A percentile compares a stretch with the other conserved stretches of the same genome.
Conservation (phyloP, 495 filamentous ascomycete species). For the Trichocladium uniseriatum region DNA sequence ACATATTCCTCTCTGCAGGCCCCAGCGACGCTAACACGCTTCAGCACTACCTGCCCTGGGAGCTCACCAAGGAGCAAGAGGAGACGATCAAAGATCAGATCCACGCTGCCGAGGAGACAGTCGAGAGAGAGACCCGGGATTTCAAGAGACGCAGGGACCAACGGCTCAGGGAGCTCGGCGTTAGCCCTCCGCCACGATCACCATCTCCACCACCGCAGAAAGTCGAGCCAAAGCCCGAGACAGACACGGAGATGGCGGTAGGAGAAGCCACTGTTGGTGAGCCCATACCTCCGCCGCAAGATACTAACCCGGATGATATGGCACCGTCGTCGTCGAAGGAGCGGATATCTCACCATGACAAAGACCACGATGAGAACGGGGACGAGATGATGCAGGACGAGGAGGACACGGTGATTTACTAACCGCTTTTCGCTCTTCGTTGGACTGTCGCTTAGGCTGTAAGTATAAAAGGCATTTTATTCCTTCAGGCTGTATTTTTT, state of each 20-base stretch:
- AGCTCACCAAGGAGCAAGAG: slow-evolving; percentile 49
- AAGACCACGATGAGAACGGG: slow-evolving; percentile 55
- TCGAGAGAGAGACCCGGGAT: slow-evolving; percentile 37
- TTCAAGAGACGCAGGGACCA: slow-evolving; percentile 33
- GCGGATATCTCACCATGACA: slow-evolving; percentile 21
- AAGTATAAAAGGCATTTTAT: not conserved
- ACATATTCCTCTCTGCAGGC: not conserved
- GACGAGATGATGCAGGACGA: slow-evolving; percentile 65
- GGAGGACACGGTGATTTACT: slow-evolving; percentile 84
- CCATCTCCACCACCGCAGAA: slow-evolving; percentile 1
- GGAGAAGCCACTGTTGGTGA: slow-evolving; percentile 37
- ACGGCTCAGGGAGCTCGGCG: slow-evolving; percentile 23
- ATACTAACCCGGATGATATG: slow-evolving; percentile 30
- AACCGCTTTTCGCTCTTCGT: slow-evolving; percentile 21
- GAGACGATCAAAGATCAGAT: slow-evolving; percentile 40
- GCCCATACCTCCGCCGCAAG: slow-evolving; percentile 32
- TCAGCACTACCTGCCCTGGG: slow-evolving; percentile 87
- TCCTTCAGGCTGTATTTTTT: not conserved
- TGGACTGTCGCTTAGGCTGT: not conserved
- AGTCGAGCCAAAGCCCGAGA: not conserved
- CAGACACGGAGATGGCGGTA: slow-evolving; percentile 6
- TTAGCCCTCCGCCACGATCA: slow-evolving; percentile 17
- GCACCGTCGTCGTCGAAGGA: slow-evolving; percentile 11
- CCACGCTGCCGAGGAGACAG: slow-evolving; percentile 34
- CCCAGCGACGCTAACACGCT: slow-evolving; percentile 25